phyloP scores from a whole-genome alignment of 352 stramenopile genomes.

The Pythium phragmiticola region DNA sequence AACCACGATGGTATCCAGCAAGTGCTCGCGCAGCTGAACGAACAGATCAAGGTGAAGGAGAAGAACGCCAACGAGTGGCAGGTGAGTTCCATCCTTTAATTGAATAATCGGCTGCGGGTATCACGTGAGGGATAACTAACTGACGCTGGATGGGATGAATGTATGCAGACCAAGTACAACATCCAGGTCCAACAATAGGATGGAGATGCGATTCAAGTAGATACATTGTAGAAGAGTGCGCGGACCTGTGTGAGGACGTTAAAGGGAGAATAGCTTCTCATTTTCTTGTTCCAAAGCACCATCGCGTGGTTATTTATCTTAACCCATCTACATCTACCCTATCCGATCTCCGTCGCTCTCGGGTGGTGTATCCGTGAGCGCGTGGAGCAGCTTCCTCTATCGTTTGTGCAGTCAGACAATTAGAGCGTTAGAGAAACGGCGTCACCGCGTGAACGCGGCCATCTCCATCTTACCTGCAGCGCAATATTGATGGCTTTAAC shows the following conservation, averaged over 20 bases:
- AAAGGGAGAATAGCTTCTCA: background rate
- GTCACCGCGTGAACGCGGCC: background rate
- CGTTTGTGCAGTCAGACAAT: background rate
- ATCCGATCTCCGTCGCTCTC: conserved; percentile 1
- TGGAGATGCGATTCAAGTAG: background rate
- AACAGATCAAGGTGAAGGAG: conserved; percentile 85
- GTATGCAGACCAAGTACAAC: conserved; percentile 75
- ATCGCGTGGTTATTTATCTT: conserved; percentile 18
- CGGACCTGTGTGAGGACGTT: background rate
- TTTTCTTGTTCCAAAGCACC: background rate
- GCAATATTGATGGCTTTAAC: conserved; percentile 80
- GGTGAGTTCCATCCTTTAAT: conserved; percentile 25
- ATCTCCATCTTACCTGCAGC: conserved; percentile 44
- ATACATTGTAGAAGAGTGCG: conserved; percentile 10
- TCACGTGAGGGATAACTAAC: background rate
- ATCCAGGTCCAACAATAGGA: conserved; percentile 76
- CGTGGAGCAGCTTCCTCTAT: conserved; percentile 58
- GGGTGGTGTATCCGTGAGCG: conserved; percentile 36
- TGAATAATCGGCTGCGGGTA: background rate
- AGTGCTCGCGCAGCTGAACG: conserved; percentile 70
- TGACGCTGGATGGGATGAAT: background rate
- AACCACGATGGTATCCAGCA: conserved; percentile 83
- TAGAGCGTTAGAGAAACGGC: background rate
- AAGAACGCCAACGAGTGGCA: conserved; percentile 79
- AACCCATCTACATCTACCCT: background rate